Conservation (phyloP, 371 early-diverging fungal genomes). For the Mortierella sp. region DNA sequence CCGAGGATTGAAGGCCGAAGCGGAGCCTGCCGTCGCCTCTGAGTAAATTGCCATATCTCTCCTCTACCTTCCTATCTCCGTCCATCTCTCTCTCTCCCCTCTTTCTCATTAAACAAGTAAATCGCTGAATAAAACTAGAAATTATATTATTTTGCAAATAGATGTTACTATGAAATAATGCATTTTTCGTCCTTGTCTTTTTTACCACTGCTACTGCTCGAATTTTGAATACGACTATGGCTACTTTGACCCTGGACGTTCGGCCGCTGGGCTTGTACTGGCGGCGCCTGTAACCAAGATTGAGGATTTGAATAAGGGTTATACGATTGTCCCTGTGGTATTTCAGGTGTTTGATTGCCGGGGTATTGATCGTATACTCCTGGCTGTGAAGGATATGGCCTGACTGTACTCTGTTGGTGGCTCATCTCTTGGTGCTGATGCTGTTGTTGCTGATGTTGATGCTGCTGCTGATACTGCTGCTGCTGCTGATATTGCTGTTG, state of each 20-base stretch:
- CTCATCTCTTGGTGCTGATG: neutral
- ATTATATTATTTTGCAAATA: neutral
- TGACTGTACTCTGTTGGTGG: neutral
- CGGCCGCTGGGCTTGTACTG: constrained; percentile 7
- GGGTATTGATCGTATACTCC: constrained; percentile 2
- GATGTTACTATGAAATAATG: constrained; percentile 21
- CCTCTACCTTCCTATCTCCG: neutral
- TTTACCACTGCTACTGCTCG: constrained; percentile 34
- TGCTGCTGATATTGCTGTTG: constrained; percentile 23
- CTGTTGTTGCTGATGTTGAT: constrained; percentile 7
- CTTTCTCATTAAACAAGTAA: neutral
- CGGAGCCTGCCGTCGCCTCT: constrained; percentile 7
- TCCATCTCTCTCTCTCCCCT: constrained; percentile 5
- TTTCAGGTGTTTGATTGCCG: neutral
- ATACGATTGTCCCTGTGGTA: neutral
- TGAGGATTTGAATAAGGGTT: neutral
- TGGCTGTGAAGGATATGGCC: constrained; percentile 5
- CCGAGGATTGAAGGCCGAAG: constrained; percentile 25
- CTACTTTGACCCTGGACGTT: constrained; percentile 9
- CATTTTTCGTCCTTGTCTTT: constrained; percentile 38
- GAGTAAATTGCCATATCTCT: constrained; percentile 9
- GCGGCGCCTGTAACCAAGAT: neutral
- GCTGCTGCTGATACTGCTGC: constrained; percentile 28
- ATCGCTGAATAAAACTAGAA: neutral
- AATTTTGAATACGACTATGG: constrained; percentile 26